phyloP scores from a whole-genome alignment of 345 rosid genomes.

The Microcos paniculata region DNA sequence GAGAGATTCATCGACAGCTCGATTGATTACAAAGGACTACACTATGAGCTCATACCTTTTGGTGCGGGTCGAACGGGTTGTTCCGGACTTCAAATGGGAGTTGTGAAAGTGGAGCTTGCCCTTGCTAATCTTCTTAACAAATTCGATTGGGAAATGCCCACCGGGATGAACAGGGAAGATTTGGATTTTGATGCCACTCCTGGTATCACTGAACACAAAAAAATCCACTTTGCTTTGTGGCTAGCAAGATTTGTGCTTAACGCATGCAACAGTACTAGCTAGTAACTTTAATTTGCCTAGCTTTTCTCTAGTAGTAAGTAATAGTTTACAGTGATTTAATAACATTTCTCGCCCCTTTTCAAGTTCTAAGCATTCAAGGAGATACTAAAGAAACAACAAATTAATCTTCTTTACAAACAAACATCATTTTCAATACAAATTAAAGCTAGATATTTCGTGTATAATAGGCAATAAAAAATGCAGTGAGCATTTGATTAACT shows the following conservation, averaged over 20 bases:
- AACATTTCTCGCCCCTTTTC: too few relatives aligned
- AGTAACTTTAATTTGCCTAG: too few relatives aligned
- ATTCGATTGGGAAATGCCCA: conserved; percentile 17
- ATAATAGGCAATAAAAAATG: too few relatives aligned
- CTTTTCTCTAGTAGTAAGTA: too few relatives aligned
- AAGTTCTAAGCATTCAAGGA: too few relatives aligned
- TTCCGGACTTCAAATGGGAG: conserved; percentile 21
- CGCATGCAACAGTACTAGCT: too few relatives aligned
- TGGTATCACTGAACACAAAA: conserved; percentile 16
- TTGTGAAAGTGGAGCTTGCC: conserved; percentile 15
- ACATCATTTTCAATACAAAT: too few relatives aligned
- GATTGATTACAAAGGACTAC: conserved; percentile 22
- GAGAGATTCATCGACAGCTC: conserved; percentile 20
- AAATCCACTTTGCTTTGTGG: conserved; percentile 9
- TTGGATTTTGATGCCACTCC: neutral
- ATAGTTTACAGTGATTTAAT: too few relatives aligned
- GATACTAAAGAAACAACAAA: too few relatives aligned
- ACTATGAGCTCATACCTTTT: conserved; percentile 27
- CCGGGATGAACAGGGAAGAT: conserved; percentile 15
- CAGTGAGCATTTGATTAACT: too few relatives aligned
- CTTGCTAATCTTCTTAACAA: conserved; percentile 19
- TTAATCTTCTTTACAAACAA: too few relatives aligned
- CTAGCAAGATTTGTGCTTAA: neutral
- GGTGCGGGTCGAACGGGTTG: conserved; percentile 26
- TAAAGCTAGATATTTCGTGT: too few relatives aligned